Percentiles rank a stretch among this genome's conserved stretches.
Conservation (phyloP, 2,329 filamentous ascomycete genomes). For the Ustulina deusta region DNA sequence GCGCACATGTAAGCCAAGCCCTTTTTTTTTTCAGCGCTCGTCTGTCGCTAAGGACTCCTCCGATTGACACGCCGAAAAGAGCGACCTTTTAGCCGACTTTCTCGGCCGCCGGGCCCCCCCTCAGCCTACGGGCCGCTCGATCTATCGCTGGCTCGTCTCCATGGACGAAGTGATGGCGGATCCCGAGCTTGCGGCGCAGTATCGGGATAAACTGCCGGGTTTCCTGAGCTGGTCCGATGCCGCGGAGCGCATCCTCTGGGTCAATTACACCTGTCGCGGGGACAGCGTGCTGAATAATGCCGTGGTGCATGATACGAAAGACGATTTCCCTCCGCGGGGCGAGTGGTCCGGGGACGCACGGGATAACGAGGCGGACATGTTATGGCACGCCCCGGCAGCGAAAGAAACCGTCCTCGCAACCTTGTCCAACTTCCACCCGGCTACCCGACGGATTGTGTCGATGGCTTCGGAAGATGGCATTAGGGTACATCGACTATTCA, state of each 20-base stretch:
- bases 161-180: slow-evolving; percentile 34
- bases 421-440: slow-evolving; percentile 36
- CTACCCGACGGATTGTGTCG: slow-evolving; percentile 27
- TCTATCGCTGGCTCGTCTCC: slow-evolving; percentile 42
- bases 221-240: slow-evolving; percentile 37
- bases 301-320: slow-evolving; percentile 34
- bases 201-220: slow-evolving; percentile 28
- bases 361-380: slow-evolving; percentile 10
- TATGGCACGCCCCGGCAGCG: slow-evolving; percentile 30
- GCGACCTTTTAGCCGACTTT: slow-evolving; percentile 34
- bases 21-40: neutral
- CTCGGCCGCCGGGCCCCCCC: slow-evolving; percentile 26
- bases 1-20: slow-evolving; percentile 51
- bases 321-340: neutral
- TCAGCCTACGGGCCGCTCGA: slow-evolving; percentile 38
- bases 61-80: slow-evolving; percentile 32
- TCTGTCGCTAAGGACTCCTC: no score
- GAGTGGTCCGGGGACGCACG: neutral
- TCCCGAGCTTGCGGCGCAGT: slow-evolving; percentile 32
- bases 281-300: slow-evolving; percentile 37
- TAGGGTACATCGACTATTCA: slow-evolving; percentile 37
- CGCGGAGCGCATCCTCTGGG: slow-evolving; percentile 31
- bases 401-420: slow-evolving; percentile 33
- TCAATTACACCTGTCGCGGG: slow-evolving; percentile 37
- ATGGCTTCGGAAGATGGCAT: slow-evolving; percentile 41